These are phyloP conservation scores for Cryptococcus hybrid DNA, from an alignment of 1,284 basidiomycete genomes.

Conservation along the genomic window DNA sequence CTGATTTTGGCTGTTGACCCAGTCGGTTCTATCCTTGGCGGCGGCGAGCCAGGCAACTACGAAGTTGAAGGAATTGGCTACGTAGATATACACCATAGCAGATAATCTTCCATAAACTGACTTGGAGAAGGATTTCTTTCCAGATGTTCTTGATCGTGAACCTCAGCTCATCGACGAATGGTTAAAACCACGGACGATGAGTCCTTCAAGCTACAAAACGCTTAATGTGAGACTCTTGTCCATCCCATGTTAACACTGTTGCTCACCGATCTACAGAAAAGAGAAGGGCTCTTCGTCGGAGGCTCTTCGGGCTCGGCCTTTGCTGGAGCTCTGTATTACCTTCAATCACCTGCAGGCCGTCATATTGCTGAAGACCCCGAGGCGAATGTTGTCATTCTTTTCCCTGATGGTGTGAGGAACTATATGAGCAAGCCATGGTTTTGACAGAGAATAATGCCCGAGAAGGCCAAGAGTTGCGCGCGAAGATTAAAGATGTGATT, in stretches of 20 bases:
- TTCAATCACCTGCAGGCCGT: slow-evolving; percentile 65
- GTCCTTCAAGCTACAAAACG: slow-evolving; percentile 71
- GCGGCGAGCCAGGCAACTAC: slow-evolving; percentile 64
- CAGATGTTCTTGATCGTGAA: slow-evolving; percentile 60
- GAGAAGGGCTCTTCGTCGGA: slow-evolving; percentile 85
- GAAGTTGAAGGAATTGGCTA: slow-evolving; percentile 88
- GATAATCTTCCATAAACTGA: not conserved
- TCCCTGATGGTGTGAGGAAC: slow-evolving; percentile 91
- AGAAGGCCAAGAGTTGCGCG: slow-evolving; percentile 11
- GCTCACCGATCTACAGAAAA: slow-evolving; percentile 36
- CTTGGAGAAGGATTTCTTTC: slow-evolving; percentile 67
- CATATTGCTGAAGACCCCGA: slow-evolving; percentile 65
- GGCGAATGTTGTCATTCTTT: slow-evolving; percentile 82
- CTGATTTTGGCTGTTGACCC: slow-evolving; percentile 86
- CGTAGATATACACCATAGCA: slow-evolving; percentile 23
- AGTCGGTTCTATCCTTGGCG: slow-evolving; percentile 79
- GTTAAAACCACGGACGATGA: slow-evolving; percentile 81
- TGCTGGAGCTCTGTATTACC: slow-evolving; percentile 72
- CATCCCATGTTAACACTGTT: not conserved
- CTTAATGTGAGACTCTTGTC: slow-evolving; percentile 59
- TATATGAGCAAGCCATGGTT: slow-evolving; percentile 80
- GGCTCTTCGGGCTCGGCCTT: slow-evolving; percentile 87
- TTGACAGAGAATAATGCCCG: slow-evolving; percentile 23
- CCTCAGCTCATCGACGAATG: slow-evolving; percentile 60
- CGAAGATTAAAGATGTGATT: slow-evolving; percentile 20